Base-by-base conservation (phyloP, 306 rosid genomes). In the Cicer judaicum region DNA sequence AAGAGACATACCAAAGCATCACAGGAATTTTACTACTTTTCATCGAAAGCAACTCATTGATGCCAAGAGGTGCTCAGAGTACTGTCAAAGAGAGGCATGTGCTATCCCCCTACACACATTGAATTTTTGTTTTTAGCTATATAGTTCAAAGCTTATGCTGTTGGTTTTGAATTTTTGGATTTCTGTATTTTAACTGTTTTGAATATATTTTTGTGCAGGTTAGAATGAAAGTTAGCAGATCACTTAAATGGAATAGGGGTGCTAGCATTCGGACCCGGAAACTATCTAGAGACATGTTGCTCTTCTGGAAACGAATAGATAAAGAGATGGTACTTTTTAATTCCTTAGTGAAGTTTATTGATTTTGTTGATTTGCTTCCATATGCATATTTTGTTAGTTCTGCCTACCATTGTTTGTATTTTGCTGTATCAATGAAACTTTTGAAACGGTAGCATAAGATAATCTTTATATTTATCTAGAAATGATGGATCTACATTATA, bases 31-130 rank as follows among this genome's bases (percentile, higher is more conserved):
- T 75, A 81, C 78, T 42, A 75, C 74, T 69, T 86, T 90, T 78
- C 99, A 95, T 72, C 89, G 93, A 73, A 95, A 92, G 92, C 99
- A 92, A 82, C 85, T 90, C 29, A 57, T 84, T 64, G 97, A 95
- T 86, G 98, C 98, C 68, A 95, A 92, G 96, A 90, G 96, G 85
- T 77, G 86, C 81, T 83, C 98, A 48, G 99, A 95, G 77, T 86
- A 54, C 85, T 95, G 99, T 84, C 99, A 95, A 86, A 92, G 97
- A 90, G 99, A 95, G 97, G 99, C 79, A 87, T 62, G 89, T 77
- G 39, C 53, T 66, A 73, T 69, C 53, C 10, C 72, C 60, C 46
- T 57, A 60, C 38, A 60, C 16, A 12, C 1, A 15, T 29, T 68
- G 44, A 69, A 29, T 29, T 29, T 29, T 4, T 29, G 61, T 56